Base-by-base conservation (phyloP, 108 stramenopile species). In the Fragilaria radians region DNA sequence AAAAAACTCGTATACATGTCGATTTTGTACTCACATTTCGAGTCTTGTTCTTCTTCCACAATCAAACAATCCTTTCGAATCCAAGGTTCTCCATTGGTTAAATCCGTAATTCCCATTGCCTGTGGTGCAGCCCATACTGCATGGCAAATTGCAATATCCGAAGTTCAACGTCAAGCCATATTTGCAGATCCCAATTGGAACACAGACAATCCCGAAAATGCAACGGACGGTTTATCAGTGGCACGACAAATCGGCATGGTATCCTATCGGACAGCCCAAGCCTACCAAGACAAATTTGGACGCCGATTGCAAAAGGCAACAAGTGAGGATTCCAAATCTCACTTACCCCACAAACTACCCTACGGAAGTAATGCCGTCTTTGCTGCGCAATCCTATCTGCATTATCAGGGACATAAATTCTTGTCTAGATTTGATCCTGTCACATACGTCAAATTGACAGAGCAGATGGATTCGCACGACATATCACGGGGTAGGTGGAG, bases 221-320 rank as follows among this genome's bases (percentile, higher is more conserved):
- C 84, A n/a, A 80, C 83, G 52, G 61, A 57, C 24, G 96, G 96
- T 33, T 70, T 96, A 17, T 78, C 87, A 11, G 84, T 94, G 1
- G 96, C 96, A 29, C 68, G 96, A 32, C 89, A 95, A 68, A 80
- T 96, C 29, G 96, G 83, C 18, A 96, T 96, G 96, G 68, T 96
- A 5, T 85, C 81, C 46, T 96, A 96, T 67, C 80, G 96, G 28
- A 92, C 96, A 33, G 59, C 85, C 0, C 48, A 77, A 48, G 93
- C 85, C 2, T 96, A 92, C 69, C 60, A 79, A 19, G 51, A 59
- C 19, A 96, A 96, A 68, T 96, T 96, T 72, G 91, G 93, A 26
- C 69, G 90, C 23, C 32, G 61, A 0, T 23, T 71, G 11, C 75
- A 70, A 54, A 5, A 34, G 14, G 36, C 36, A 11, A 42, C 36